Evolutionary conservation across 495 filamentous ascomycete species (phyloP), one percentile per base, ranked within the genome.

Genomic region (Achaetomiella virescens): DNA sequence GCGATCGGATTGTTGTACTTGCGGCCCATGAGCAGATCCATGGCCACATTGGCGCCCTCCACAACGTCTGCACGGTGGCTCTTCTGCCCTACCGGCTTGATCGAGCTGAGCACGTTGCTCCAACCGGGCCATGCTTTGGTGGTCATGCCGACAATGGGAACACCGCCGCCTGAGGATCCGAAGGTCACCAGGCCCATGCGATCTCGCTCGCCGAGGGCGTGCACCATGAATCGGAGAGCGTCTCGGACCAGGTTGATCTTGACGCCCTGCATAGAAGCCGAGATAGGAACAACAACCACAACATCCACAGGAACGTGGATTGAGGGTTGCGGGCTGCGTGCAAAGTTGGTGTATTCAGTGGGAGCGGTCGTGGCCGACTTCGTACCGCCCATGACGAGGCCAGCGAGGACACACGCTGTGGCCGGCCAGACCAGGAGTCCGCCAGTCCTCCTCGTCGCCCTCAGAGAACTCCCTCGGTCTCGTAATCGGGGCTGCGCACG

Each of bases 141-240:
- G 2, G 93, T 95, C 89, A 99, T 96, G 40, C 92, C 90, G n/a
- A 97, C 95, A 47, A 99, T 76, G 17, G 93, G 90, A 21, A 96
- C 91, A 8, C 92, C 93, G 2, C 92, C 92, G 52, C 86, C 88
- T 54, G 91, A 95, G 0, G 93, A 97, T 15, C 93, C 93, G 72
- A 99, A 99, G 1, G 95, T 97, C 25, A 99, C 95, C 49, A 99
- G 69, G 8, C 93, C 93, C 92, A 99, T 96, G 24, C 93, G 85
- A 62, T 99, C 93, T 27, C 89, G 81, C 49, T 96, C 89, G 8
- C 93, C 93, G n/a, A 99, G 85, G 49, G 85, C 89, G 52, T 86
- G 79, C 8, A 97, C 91, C 58, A 99, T 85, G 69, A 97, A 99
- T 45, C 88, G 90, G 31, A 99, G 81, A 6, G 91, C 83, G 69